A percentile compares a stretch with the other conserved stretches of the same genome.
Evolutionary conservation across 2,329 filamentous ascomycete genomes (phyloP).

Genomic region (Teratosphaeria viscida): DNA sequence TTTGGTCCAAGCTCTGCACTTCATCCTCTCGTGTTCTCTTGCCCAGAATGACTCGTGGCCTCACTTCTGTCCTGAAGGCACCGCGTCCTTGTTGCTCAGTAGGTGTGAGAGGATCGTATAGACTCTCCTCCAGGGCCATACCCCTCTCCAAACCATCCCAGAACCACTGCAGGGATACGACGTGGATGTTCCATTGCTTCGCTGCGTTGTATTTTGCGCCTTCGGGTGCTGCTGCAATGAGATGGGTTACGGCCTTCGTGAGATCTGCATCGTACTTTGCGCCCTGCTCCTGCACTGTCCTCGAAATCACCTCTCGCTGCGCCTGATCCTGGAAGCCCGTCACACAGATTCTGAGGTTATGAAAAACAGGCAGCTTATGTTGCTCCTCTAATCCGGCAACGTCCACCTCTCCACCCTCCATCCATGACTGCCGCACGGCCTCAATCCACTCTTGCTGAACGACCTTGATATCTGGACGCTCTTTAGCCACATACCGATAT

Average conservation of each 20-base stretch:
- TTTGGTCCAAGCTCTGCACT: slow-evolving; percentile 16
- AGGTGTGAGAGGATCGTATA: slow-evolving; percentile 67
- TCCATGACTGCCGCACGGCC: slow-evolving; percentile 69
- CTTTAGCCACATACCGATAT: slow-evolving; percentile 87
- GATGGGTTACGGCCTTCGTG: slow-evolving; percentile 74
- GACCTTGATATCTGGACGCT: slow-evolving; percentile 74
- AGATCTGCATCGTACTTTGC: slow-evolving; percentile 82
- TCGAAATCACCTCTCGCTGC: slow-evolving; percentile 60
- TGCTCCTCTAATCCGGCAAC: slow-evolving; percentile 57
- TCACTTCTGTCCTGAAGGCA: slow-evolving; percentile 49
- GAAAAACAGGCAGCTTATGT: slow-evolving; percentile 54
- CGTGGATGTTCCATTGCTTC: slow-evolving; percentile 67
- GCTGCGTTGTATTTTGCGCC: slow-evolving; percentile 88
- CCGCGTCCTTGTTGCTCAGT: slow-evolving; percentile 61
- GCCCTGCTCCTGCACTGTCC: slow-evolving; percentile 58
- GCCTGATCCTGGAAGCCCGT: slow-evolving; percentile 59
- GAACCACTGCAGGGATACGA: slow-evolving; percentile 79
- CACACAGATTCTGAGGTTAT: slow-evolving; percentile 53
- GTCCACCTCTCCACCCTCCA: slow-evolving; percentile 65
- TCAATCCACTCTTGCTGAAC: slow-evolving; percentile 79
- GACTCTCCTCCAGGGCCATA: slow-evolving; percentile 81
- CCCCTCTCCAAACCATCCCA: slow-evolving; percentile 70
- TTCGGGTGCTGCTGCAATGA: slow-evolving; percentile 67
- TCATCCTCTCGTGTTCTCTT: slow-evolving; percentile 50
- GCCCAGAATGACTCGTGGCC: slow-evolving; percentile 35